A percentile compares a stretch with the other conserved stretches of the same genome.
These are phyloP conservation scores for Ascochyta clinopodiicola DNA, from an alignment of 2,329 filamentous ascomycete species.

Conservation along the genomic window DNA sequence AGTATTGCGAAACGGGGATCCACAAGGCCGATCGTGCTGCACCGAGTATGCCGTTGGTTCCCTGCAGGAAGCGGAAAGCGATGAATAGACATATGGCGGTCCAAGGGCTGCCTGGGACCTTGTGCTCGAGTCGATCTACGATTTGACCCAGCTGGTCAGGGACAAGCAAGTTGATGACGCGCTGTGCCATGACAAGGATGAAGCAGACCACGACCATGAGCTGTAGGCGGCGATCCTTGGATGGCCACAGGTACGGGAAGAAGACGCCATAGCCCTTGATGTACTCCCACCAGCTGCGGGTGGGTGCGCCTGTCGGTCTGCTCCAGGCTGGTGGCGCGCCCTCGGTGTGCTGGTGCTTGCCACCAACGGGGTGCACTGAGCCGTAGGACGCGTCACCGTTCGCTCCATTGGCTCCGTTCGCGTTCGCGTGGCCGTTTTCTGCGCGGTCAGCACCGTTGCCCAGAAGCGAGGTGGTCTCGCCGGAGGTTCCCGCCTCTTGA, in stretches of 20 bases:
- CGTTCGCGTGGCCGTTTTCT: constrained; percentile 45
- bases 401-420: constrained; percentile 51
- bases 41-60: constrained; percentile 84
- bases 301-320: constrained; percentile 82
- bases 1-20: constrained; percentile 97
- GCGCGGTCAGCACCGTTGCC: constrained; percentile 49
- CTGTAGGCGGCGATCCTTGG: constrained; percentile 77
- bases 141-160: constrained; percentile 81
- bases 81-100: constrained; percentile 77
- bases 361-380: constrained; percentile 51
- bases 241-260: constrained; percentile 96
- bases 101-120: constrained; percentile 69
- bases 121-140: constrained; percentile 72
- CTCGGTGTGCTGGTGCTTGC: constrained; percentile 54
- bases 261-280: constrained; percentile 90
- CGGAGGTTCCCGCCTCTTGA: constrained; percentile 38
- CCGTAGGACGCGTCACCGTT: constrained; percentile 63
- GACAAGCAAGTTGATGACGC: constrained; percentile 84
- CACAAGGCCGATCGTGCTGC: constrained; percentile 83
- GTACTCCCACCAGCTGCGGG: constrained; percentile 96
- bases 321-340: constrained; percentile 83
- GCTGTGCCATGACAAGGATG: constrained; percentile 77
- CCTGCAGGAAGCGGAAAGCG: constrained; percentile 80
- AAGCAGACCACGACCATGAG: constrained; percentile 84
- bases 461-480: constrained; percentile 71